phyloP scores from a whole-genome alignment of 345 rosid species.

The Lagerstroemia speciosa region DNA sequence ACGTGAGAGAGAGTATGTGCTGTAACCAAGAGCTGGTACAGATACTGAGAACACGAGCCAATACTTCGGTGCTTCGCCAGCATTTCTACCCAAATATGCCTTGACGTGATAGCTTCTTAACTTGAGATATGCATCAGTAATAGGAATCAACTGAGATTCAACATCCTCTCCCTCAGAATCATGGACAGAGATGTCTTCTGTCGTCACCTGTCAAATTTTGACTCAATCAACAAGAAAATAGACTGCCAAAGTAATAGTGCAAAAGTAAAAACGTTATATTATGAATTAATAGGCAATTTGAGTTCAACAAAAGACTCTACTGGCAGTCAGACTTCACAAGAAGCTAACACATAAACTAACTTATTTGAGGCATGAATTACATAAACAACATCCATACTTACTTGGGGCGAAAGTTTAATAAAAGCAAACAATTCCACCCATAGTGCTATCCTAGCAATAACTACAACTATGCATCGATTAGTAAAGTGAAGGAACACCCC shows the following conservation, averaged over 20 bases:
- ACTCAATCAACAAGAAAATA: slow-evolving; percentile 2
- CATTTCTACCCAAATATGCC: slow-evolving; percentile 64
- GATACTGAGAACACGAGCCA: slow-evolving; percentile 78
- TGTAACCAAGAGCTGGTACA: slow-evolving; percentile 90
- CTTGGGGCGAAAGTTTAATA: not conserved
- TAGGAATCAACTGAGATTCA: slow-evolving; percentile 76
- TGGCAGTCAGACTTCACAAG: not conserved
- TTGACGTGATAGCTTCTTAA: slow-evolving; percentile 59
- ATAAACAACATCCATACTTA: not conserved
- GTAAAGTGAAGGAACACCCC: not conserved
- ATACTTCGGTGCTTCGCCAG: slow-evolving; percentile 53
- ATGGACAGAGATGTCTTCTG: slow-evolving; percentile 50
- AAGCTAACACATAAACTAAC: not conserved
- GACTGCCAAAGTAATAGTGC: not conserved
- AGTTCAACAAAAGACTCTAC: not conserved
- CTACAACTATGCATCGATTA: not conserved
- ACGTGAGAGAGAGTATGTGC: slow-evolving; percentile 59
- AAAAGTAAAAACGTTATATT: not conserved
- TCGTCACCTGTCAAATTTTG: slow-evolving; percentile 43
- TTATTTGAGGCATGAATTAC: not conserved
- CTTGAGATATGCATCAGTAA: slow-evolving; percentile 39
- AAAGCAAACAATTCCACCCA: not conserved
- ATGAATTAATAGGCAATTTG: not conserved
- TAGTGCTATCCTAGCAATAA: not conserved
- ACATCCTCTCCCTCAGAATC: slow-evolving; percentile 79